Conservation (phyloP, 192 early-diverging fungal genomes). For the Phycomyces nitens region DNA sequence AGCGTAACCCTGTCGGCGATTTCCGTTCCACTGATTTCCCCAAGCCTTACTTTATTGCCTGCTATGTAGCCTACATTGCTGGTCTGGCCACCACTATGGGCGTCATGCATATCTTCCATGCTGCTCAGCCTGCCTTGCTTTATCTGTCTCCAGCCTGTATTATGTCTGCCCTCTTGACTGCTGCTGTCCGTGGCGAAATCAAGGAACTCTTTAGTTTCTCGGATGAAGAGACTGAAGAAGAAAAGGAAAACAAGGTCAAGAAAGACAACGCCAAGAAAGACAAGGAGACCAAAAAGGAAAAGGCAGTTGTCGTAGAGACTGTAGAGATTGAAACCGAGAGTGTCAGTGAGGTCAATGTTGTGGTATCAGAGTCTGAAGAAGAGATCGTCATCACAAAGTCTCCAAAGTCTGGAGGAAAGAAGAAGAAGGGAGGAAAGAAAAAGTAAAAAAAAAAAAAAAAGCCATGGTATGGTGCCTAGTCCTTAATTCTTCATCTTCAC, state of each 20-base stretch:
- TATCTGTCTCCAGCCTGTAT: constrained; percentile 98
- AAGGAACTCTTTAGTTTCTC: constrained; percentile 60
- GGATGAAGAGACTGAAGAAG: constrained; percentile 53
- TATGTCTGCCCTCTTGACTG: constrained; percentile 70
- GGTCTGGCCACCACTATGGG: constrained; percentile 86
- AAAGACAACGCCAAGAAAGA: constrained; percentile 17
- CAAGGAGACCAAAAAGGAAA: neutral
- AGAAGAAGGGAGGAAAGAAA: too few relatives aligned
- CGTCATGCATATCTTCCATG: constrained; percentile 94
- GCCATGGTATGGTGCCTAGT: too few relatives aligned
- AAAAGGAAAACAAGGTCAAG: constrained; percentile 50
- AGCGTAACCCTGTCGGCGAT: constrained; percentile 49
- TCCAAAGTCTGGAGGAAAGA: too few relatives aligned
- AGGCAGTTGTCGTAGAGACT: constrained; percentile 16
- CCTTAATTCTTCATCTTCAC: too few relatives aligned
- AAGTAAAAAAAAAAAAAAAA: too few relatives aligned
- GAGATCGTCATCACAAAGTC: too few relatives aligned
- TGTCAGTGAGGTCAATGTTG: too few relatives aligned
- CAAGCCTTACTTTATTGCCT: constrained; percentile 87
- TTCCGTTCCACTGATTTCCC: constrained; percentile 59
- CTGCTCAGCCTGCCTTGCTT: constrained; percentile 93
- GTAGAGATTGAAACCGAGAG: neutral
- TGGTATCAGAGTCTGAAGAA: too few relatives aligned
- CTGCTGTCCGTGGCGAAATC: constrained; percentile 63
- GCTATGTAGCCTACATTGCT: constrained; percentile 73